phyloP scores from a whole-genome alignment of 768 basidiomycete species.

The Boletus barrowsii region DNA sequence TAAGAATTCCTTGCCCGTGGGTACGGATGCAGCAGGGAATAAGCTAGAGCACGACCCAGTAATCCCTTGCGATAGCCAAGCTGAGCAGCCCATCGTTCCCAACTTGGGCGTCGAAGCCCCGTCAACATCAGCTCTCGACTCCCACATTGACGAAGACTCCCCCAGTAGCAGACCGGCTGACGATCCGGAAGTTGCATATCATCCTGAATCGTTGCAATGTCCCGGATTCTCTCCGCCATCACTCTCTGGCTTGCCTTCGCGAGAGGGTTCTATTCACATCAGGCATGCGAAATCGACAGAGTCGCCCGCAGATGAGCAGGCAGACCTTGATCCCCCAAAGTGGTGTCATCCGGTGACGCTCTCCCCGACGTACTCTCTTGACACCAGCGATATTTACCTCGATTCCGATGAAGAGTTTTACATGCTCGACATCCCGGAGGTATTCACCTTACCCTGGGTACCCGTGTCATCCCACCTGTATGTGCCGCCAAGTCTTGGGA shows the following conservation, averaged over 20 bases:
- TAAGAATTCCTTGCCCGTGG: neutral
- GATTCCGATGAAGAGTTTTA: slow-evolving; percentile 26
- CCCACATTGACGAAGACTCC: neutral
- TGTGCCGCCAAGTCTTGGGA: slow-evolving; percentile 34
- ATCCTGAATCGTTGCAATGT: neutral
- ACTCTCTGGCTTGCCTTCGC: neutral
- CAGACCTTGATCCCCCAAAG: neutral
- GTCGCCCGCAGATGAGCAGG: neutral
- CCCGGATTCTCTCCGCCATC: neutral
- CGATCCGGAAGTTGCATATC: neutral
- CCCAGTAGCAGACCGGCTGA: neutral
- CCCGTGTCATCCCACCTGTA: slow-evolving; percentile 27
- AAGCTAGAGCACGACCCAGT: neutral
- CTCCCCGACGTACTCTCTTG: neutral
- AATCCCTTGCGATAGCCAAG: neutral
- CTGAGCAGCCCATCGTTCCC: neutral
- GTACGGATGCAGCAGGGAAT: neutral
- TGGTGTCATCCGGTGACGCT: neutral
- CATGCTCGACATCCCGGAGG: slow-evolving; percentile 34
- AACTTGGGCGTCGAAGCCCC: neutral
- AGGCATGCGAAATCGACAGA: neutral
- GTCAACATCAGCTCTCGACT: neutral
- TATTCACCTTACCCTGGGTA: slow-evolving; percentile 34
- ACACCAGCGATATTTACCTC: neutral
- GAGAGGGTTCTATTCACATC: neutral